phyloP scores from a whole-genome alignment of 2,329 filamentous ascomycete genomes.

The Ilyonectria robusta region DNA sequence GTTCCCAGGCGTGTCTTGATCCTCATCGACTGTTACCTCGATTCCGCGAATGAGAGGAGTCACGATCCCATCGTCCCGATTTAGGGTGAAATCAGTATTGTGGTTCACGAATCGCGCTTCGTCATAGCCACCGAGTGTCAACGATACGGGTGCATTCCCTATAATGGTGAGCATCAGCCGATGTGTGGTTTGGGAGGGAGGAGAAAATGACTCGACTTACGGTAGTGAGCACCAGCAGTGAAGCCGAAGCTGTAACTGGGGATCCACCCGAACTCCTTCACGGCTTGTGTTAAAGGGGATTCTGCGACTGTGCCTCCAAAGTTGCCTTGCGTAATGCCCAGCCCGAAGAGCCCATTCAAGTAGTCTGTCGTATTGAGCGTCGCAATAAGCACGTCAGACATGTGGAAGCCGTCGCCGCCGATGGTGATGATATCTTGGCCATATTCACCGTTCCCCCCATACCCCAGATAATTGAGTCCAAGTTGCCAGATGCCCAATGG shows the following conservation, averaged over 20 bases:
- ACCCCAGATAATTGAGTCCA: conserved; percentile 70
- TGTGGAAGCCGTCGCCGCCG: conserved; percentile 54
- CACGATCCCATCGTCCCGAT: conserved; percentile 68
- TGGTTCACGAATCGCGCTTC: conserved; percentile 73
- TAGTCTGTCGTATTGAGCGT: conserved; percentile 70
- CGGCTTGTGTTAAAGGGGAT: conserved; percentile 68
- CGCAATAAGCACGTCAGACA: conserved; percentile 64
- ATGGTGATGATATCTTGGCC: conserved; percentile 67
- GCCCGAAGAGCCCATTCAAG: conserved; percentile 68
- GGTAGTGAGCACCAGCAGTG: conserved; percentile 81
- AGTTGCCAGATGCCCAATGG: conserved; percentile 72
- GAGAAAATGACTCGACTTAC: conserved; percentile 58
- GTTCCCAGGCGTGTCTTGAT: conserved; percentile 47
- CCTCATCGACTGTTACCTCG: conserved; percentile 54
- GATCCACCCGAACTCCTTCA: conserved; percentile 72
- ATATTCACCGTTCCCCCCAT: conserved; percentile 74
- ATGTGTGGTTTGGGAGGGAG: too few species aligned
- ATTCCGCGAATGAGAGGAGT: conserved; percentile 73
- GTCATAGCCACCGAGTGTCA: conserved; percentile 82
- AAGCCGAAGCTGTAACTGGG: conserved; percentile 83
- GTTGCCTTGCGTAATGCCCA: conserved; percentile 68
- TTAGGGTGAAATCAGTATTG: conserved; percentile 71
- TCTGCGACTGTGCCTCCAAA: conserved; percentile 66
- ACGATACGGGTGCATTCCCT: conserved; percentile 63
- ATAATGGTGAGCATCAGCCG: conserved; percentile 32